Evolutionary conservation across 2,329 filamentous ascomycete genomes (phyloP), one percentile per base, ranked within the genome.

Genomic region (Pseudocercospora fuligena): DNA sequence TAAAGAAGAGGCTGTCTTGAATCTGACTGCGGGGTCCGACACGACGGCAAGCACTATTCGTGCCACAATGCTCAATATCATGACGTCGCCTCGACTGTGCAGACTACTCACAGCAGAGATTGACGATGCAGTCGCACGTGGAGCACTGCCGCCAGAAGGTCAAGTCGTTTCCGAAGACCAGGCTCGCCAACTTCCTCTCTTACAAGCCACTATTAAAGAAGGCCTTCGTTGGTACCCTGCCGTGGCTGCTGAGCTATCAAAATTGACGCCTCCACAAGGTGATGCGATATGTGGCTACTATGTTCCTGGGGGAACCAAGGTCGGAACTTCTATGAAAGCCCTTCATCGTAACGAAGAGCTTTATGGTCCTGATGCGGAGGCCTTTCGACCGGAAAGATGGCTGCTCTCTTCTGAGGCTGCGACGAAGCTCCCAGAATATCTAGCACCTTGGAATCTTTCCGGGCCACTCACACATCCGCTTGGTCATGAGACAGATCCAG

Each of bases 341-440:
- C 57, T 75, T 12, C 71, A 74, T 31, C 66, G 66, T 16, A 65
- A 69, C 31, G 67, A 73, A 19, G 69, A 73, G 11, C 62, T 76
- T 8, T 74, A 64, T 51, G 73, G 73, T 12, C 64, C 73, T 9
- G 74, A 80, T 12, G 83, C 80, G 8, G 74, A 73, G 3, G 78
- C 69, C 1, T 86, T 86, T 75, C 77, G 85, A 68, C 84, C 83
- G 0, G 81, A 84, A 68, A 78, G 83, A 59, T 85, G 82, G 82
- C 79, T 85, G n/a, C 72, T 77, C 61, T 12, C 61, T 63, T 66
- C 3, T 80, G 79, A 0, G 73, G 75, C 0, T 69, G 72, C 12
- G 14, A 33, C 31, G 31, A 29, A 29, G 4, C 7, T 46, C 19
- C 43, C 43, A 11, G 43, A 47, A 3, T 7, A 7, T 8, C 19